Conservation (phyloP, 495 filamentous ascomycete species). For the Neurospora sp. region DNA sequence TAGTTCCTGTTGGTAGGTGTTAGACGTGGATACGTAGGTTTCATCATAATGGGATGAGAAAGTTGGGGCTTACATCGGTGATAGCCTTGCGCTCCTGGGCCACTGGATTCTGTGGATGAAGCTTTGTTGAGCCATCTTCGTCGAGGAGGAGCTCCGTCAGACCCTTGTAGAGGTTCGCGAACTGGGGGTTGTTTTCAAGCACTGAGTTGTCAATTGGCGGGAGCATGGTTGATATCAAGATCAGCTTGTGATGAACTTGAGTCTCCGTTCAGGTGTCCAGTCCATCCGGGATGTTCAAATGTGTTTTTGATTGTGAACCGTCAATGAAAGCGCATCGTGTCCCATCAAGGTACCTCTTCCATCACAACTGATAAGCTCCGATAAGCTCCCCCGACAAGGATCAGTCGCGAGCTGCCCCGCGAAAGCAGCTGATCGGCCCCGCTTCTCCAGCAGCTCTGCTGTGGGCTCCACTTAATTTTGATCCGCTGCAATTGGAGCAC, state of each 20-base stretch:
- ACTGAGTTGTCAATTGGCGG: slow-evolving; percentile 54
- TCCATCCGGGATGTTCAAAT: background rate
- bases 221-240: slow-evolving; percentile 39
- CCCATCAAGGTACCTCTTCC: background rate
- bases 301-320: background rate
- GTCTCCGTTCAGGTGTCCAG: background rate
- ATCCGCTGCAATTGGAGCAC: background rate
- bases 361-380: background rate
- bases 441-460: background rate
- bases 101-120: slow-evolving; percentile 27
- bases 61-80: slow-evolving; percentile 32
- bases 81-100: slow-evolving; percentile 45
- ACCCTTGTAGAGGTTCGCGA: slow-evolving; percentile 51
- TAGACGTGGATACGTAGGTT: background rate
- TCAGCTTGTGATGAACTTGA: background rate
- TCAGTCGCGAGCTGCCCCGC: background rate
- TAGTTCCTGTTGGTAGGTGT: slow-evolving; percentile 24
- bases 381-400: background rate
- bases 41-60: background rate
- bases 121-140: slow-evolving; percentile 50
- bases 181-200: slow-evolving; percentile 52
- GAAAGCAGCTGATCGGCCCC: background rate
- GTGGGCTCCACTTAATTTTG: background rate
- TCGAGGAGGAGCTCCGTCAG: slow-evolving; percentile 50
- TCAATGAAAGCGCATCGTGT: background rate